Conservation (phyloP, 768 basidiomycete species). For the Porpolomopsis calyptriformis region DNA sequence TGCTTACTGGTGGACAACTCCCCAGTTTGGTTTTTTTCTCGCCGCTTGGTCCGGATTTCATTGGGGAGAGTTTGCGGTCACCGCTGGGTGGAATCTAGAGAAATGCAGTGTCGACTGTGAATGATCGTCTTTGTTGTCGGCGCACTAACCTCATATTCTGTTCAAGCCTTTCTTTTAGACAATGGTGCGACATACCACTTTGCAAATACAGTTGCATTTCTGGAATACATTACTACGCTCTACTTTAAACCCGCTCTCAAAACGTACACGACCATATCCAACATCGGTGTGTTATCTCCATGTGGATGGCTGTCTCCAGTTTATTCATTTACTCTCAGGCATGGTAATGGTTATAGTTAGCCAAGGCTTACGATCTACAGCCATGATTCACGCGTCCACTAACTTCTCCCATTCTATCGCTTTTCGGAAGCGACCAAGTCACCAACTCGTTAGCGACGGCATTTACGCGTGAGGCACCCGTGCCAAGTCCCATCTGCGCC, state of each 20-base stretch:
- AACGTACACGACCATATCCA: slow-evolving; percentile 43
- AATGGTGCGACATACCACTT: slow-evolving; percentile 80
- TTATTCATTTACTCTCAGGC: slow-evolving; percentile 33
- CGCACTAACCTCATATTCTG: neutral
- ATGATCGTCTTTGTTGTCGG: slow-evolving; percentile 21
- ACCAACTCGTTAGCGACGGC: slow-evolving; percentile 78
- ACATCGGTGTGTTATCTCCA: slow-evolving; percentile 36
- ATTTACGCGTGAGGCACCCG: slow-evolving; percentile 63
- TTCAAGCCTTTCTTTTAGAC: slow-evolving; percentile 81
- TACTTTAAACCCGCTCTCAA: slow-evolving; percentile 63
- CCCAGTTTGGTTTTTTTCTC: slow-evolving; percentile 74
- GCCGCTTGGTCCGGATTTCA: slow-evolving; percentile 84
- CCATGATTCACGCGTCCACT: slow-evolving; percentile 94
- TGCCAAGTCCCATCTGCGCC: neutral
- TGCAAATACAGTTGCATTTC: slow-evolving; percentile 67
- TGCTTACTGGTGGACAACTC: slow-evolving; percentile 51
- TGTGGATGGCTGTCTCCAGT: neutral
- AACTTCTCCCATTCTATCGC: slow-evolving; percentile 92
- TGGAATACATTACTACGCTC: slow-evolving; percentile 67
- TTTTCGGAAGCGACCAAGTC: slow-evolving; percentile 57
- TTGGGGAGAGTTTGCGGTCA: slow-evolving; percentile 89
- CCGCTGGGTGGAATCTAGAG: slow-evolving; percentile 89
- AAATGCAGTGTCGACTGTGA: slow-evolving; percentile 90
- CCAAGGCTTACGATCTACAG: slow-evolving; percentile 71
- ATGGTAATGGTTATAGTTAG: slow-evolving; percentile 53